Evolutionary conservation across 495 filamentous ascomycete species (phyloP), one percentile per base, ranked within the genome.

Genomic region (Penicillium lagena): DNA sequence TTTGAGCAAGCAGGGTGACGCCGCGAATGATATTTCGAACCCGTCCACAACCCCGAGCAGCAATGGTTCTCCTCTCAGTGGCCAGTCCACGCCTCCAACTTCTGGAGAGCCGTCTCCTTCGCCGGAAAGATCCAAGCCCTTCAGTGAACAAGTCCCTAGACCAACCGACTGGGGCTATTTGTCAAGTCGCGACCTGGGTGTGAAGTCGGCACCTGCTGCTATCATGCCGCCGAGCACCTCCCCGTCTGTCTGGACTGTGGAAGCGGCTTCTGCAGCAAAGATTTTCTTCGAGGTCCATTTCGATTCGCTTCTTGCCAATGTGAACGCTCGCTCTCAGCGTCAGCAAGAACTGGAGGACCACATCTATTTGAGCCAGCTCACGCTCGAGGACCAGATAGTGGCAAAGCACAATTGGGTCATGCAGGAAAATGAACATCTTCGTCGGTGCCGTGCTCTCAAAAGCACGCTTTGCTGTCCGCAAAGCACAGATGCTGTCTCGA

Each of bases 281-380:
- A 77, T 94, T 17, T 95, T 79, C 50, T 76, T 97, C 17, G 91
- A 97, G 55, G 87, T 82, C 4, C 75, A 90, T 53, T 96, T 87
- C 69, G 81, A 87, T 53, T 63, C 76, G 7, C 63, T 88, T 10
- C 74, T 84, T 34, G 62, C 67, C 29, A 63, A 64, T 29, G 47
- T 67, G 6, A 79, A 77, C 34, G 65, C 82, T 47, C 81, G 90
- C 2, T 78, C 77, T 8, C 60, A 85, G 45, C 82, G 91, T 4
- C 77, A 79, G 35, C 72, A 75, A 36, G 73, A 84, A 32, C 66
- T 95, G 10, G 87, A 95, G 58, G 60, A 67, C 3, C 69, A 77
- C 14, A 68, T 95, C 7, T 64, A 72, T 29, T 54, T 66, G 7
- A 47, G 64, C n/a, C 64, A 67, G 10, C 46, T 86, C 9, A 70